Percentiles rank a stretch among this genome's conserved stretches.
Evolutionary conservation across 768 basidiomycete species (phyloP).

Genomic region (Boletus tomentosulus): DNA sequence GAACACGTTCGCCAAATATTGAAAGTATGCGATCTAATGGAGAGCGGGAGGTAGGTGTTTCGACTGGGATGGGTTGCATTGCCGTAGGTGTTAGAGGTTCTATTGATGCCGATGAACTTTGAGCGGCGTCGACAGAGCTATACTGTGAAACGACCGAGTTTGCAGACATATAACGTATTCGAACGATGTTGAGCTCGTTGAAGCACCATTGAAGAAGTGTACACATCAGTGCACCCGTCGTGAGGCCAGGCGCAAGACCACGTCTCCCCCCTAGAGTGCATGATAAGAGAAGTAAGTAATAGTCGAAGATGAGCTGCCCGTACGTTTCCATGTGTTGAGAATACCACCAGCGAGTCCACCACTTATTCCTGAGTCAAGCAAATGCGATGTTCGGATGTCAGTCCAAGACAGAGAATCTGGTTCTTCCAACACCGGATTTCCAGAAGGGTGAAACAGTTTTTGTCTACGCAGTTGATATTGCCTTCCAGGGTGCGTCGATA

Average conservation of each 20-base stretch:
- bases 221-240: slow-evolving; percentile 57
- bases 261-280: slow-evolving; percentile 51
- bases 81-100: slow-evolving; percentile 3
- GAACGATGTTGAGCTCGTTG: slow-evolving; percentile 62
- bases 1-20: slow-evolving; percentile 38
- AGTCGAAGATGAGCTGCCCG: slow-evolving; percentile 1
- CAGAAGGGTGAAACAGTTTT: slow-evolving; percentile 21
- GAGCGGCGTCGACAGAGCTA: background rate
- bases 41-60: slow-evolving; percentile 5
- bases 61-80: slow-evolving; percentile 13
- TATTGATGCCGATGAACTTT: background rate
- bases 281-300: slow-evolving; percentile 3
- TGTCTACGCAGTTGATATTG: slow-evolving; percentile 45
- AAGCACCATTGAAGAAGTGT: slow-evolving; percentile 60
- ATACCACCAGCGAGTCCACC: slow-evolving; percentile 66
- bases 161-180: slow-evolving; percentile 54
- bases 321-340: slow-evolving; percentile 57
- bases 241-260: slow-evolving; percentile 54
- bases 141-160: slow-evolving; percentile 4
- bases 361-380: slow-evolving; percentile 71
- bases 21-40: slow-evolving; percentile 37
- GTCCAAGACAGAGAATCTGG: slow-evolving; percentile 36
- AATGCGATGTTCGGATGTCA: slow-evolving; percentile 53
- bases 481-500: slow-evolving; percentile 39
- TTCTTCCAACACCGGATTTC: slow-evolving; percentile 13